A percentile compares a stretch with the other conserved stretches of the same genome.
Conservation (phyloP, 805 yeast genomes). For the Yarrowia deformans region DNA sequence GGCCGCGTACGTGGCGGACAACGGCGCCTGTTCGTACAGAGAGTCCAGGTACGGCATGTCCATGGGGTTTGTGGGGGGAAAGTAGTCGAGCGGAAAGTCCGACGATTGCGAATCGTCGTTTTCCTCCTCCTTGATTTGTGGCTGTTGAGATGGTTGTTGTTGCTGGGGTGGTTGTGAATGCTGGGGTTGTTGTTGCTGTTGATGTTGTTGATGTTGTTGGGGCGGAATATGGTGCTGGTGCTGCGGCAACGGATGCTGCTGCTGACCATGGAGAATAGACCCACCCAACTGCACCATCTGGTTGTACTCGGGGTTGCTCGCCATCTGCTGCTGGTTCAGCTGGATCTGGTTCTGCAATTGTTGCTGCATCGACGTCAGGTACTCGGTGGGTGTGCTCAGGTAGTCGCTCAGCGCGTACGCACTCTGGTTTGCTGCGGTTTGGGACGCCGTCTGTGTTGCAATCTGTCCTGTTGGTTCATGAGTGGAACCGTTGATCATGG, state of each 20-base stretch:
- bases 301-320: conserved; percentile 29
- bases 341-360: conserved; percentile 31
- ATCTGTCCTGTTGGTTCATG: conserved; percentile 14
- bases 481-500: no score
- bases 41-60: conserved; percentile 29
- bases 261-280: conserved; percentile 18
- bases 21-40: conserved; percentile 15
- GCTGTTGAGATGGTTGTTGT: background rate
- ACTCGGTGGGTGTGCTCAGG: conserved; percentile 39
- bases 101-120: conserved; percentile 38
- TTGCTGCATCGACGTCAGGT: conserved; percentile 38
- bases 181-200: background rate
- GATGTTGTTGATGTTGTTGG: background rate
- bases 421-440: conserved; percentile 18
- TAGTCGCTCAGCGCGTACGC: conserved; percentile 38
- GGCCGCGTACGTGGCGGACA: conserved; percentile 22
- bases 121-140: conserved; percentile 38
- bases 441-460: conserved; percentile 17
- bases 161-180: conserved; percentile 4
- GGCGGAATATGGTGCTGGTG: background rate
- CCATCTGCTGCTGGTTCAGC: conserved; percentile 32
- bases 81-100: conserved; percentile 47
- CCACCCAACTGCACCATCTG: conserved; percentile 34
- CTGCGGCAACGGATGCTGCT: conserved; percentile 3
- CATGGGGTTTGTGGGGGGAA: conserved; percentile 39